Evolutionary conservation across 164 flowering plant genomes (phyloP).

Genomic region (Warburgia ugandensis): DNA sequence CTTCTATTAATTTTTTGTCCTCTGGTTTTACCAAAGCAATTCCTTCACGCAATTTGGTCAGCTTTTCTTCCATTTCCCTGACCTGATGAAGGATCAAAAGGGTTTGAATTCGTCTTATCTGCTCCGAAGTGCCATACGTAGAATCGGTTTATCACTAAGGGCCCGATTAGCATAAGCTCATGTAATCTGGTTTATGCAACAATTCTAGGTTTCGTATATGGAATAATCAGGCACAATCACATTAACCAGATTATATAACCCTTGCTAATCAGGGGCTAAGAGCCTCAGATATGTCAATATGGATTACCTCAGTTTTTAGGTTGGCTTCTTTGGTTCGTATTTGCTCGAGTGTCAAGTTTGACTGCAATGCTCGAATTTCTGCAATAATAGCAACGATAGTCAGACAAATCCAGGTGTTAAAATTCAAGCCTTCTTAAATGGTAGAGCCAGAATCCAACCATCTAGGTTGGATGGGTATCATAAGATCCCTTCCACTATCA

Average conservation of each 20-base stretch:
- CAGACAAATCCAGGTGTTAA: neutral
- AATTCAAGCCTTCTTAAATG: neutral
- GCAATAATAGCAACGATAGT: slow-evolving; percentile 14
- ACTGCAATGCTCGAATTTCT: slow-evolving; percentile 76
- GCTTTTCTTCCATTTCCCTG: slow-evolving; percentile 25
- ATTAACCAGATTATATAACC: no score
- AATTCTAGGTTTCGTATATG: neutral
- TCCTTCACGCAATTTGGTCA: slow-evolving; percentile 25
- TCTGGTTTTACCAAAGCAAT: slow-evolving; percentile 28
- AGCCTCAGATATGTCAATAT: neutral
- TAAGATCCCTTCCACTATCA: no score
- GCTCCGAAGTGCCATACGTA: no score
- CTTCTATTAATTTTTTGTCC: slow-evolving; percentile 22
- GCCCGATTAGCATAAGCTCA: no score
- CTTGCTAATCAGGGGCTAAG: no score
- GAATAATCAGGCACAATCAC: neutral
- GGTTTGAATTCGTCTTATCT: neutral
- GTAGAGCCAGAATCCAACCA: no score
- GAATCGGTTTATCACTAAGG: no score
- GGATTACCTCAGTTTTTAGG: slow-evolving; percentile 49
- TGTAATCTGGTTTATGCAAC: neutral
- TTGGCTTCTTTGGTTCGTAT: slow-evolving; percentile 47
- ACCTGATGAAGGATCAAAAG: slow-evolving; percentile 18
- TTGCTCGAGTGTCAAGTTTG: slow-evolving; percentile 77
- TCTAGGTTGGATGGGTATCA: no score